These are phyloP conservation scores for Avena sativa DNA, from an alignment of 176 grass and related monocot genomes.

Conservation along the genomic window DNA sequence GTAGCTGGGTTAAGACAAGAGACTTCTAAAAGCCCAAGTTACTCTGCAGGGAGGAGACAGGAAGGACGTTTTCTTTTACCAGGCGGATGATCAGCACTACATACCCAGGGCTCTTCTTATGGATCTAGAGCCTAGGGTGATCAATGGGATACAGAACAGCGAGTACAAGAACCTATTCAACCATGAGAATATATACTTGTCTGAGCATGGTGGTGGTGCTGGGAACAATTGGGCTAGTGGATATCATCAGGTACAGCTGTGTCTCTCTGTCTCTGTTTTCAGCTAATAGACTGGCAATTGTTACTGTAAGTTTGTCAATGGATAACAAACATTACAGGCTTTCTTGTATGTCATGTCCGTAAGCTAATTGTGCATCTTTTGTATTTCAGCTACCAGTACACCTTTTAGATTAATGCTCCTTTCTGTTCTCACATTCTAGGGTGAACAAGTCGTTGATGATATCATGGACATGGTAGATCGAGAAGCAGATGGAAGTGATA, in stretches of 20 bases:
- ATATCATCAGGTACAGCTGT: slow-evolving; percentile 77
- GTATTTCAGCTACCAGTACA: slow-evolving; percentile 12
- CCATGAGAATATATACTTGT: slow-evolving; percentile 95
- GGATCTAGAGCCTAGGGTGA: slow-evolving; percentile 96
- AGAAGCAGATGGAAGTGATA: slow-evolving; percentile 99
- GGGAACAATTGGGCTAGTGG: slow-evolving; percentile 99
- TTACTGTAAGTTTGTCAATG: background rate
- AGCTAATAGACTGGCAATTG: background rate
- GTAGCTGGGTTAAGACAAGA: slow-evolving; percentile 7
- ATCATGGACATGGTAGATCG: slow-evolving; percentile 99
- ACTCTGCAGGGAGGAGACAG: slow-evolving; percentile 89
- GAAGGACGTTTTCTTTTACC: slow-evolving; percentile 99
- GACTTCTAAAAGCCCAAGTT: slow-evolving; percentile 18
- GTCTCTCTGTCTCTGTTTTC: background rate
- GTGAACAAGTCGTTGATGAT: slow-evolving; percentile 98
- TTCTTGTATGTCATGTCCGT: background rate
- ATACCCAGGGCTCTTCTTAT: slow-evolving; percentile 96
- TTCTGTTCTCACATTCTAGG: slow-evolving; percentile 48
- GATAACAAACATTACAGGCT: background rate
- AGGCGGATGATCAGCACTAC: slow-evolving; percentile 98
- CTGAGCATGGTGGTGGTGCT: slow-evolving; percentile 98
- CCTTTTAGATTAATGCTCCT: slow-evolving; percentile 11
- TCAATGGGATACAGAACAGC: slow-evolving; percentile 96
- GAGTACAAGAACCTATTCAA: slow-evolving; percentile 98
- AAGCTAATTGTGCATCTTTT: background rate